Base-by-base conservation (phyloP, 129 eudicot species). In the Flaveria linearis region DNA sequence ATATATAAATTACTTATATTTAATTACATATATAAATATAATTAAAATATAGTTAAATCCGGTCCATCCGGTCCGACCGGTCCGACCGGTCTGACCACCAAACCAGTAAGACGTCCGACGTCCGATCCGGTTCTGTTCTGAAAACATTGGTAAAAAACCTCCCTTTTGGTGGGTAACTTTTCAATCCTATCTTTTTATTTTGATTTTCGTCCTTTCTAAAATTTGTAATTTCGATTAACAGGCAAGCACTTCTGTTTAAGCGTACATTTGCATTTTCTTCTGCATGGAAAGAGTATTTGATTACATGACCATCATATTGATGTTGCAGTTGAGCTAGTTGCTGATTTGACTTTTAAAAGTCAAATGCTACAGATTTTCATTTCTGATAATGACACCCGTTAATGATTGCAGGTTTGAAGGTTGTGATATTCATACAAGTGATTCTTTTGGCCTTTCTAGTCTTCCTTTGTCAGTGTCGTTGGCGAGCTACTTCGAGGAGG, bases 351-450 rank as follows among this genome's bases (percentile, higher is more conserved):
- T 75, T 51, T 39, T 11, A 64, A 50, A 51, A 67, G 53, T 69
- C 82, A 78, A 56, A 77, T 25, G 50, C 26, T 28, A 63, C 9
- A 25, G 61, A 50, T 71, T 73, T 25, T 45, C 23, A 67, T 71
- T 50, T 17, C 17, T 13, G 23, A 61, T 42, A 45, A 28, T 78
- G 68, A 73, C 47, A 15, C 51, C 17, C 49, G 6, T 25, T 36
- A 69, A 11, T 73, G 81, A 64, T 80, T 84, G 41, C 91, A 94
- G 98, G 97, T 80, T 60, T 91, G 90, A 87, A 88, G 91, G 77
- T 84, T 46, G 52, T 91, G 74, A 83, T 85, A 68, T 18, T 84
- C 33, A 39, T 86, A 74, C 98, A 94, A 74, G 89, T 87, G 65
- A 79, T 77, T 73, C 66, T 91, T 62, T 67, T 91, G 16, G 41